Conservation (phyloP, 192 early-diverging fungal species). For the Rhizoclosmatium sp. region DNA sequence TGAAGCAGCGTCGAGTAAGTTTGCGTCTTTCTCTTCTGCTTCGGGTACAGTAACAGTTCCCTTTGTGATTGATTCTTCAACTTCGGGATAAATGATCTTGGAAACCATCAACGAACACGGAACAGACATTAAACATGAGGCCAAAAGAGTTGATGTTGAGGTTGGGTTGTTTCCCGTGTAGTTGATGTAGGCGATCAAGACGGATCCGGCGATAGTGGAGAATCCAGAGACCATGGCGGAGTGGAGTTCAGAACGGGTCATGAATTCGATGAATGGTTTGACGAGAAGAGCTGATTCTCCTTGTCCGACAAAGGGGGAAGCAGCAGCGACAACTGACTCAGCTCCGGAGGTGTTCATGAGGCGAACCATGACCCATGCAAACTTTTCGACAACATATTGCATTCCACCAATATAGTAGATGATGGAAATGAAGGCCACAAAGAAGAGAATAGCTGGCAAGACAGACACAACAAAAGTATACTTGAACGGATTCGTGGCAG, state of each 20-base stretch:
- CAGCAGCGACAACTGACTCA: constrained; percentile 84
- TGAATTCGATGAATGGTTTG: constrained; percentile 79
- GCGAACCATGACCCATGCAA: constrained; percentile 69
- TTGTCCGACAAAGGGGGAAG: constrained; percentile 87
- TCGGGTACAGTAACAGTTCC: constrained; percentile 68
- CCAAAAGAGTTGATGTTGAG: constrained; percentile 72
- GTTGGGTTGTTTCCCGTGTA: constrained; percentile 59
- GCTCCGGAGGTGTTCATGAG: constrained; percentile 82
- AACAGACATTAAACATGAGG: constrained; percentile 90
- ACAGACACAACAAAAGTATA: constrained; percentile 73
- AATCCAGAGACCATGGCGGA: constrained; percentile 90
- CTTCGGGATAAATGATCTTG: constrained; percentile 88
- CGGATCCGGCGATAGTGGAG: constrained; percentile 85
- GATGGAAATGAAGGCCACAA: constrained; percentile 83
- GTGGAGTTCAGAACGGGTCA: constrained; percentile 88
- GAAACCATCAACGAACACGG: constrained; percentile 83
- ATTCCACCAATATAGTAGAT: constrained; percentile 84
- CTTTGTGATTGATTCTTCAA: constrained; percentile 80
- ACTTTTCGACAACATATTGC: constrained; percentile 77
- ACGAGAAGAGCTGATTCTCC: constrained; percentile 84
- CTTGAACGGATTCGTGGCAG: constrained; percentile 41
- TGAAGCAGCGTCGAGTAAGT: constrained; percentile 80
- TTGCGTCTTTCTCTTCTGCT: constrained; percentile 67
- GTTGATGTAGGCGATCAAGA: constrained; percentile 74
- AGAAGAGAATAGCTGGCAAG: constrained; percentile 89